Evolutionary conservation across 345 rosid genomes (phyloP), one percentile per base, ranked within the genome.

Genomic region (Eucalyptus albens): DNA sequence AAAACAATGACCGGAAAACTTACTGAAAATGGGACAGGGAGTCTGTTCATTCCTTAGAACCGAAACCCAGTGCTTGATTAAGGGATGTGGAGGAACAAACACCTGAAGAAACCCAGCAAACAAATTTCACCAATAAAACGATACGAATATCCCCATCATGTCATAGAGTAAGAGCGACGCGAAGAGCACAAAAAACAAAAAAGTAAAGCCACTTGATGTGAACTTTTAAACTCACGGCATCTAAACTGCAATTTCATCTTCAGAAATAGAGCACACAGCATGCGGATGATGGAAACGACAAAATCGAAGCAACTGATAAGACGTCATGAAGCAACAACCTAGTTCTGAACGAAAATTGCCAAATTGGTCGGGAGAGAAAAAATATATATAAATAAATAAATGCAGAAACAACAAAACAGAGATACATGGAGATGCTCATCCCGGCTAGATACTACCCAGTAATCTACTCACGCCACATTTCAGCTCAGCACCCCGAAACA

Each of bases 51-150:
- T 97, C 89, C 98, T 93, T 69, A 97, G 89, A 89, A 97, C 95
- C 15, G 97, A 96, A 92, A 97, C 94, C 99, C 99, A 97, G 89
- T 97, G 99, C 94, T 97, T 97, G 93, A 97, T 95, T 93, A 97
- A 92, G 29, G 99, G 98, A 93, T 96, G 98, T 3, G 98, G 99
- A 31, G 99, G 99, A 94, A 97, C 99, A 89, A 93, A 95, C 1
- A 96, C 99, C 98, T 97, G 94, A n/a, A 59, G 37, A 67, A 60
- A 67, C 82, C 72, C 47, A 65, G 24, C 21, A 27, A 87, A 56
- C 33, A 49, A 51, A 86, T 86, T 31, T 21, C 40, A 86, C 62
- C 17, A 5, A 86, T 27, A 86, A n/a, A 51, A 86, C 17, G 15
- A 86, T 51, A 12, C 11, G 15, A 50, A 49, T 50, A 77, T 77